Base-by-base conservation (phyloP, 768 basidiomycete species). In the Psilocybe tampanensis region DNA sequence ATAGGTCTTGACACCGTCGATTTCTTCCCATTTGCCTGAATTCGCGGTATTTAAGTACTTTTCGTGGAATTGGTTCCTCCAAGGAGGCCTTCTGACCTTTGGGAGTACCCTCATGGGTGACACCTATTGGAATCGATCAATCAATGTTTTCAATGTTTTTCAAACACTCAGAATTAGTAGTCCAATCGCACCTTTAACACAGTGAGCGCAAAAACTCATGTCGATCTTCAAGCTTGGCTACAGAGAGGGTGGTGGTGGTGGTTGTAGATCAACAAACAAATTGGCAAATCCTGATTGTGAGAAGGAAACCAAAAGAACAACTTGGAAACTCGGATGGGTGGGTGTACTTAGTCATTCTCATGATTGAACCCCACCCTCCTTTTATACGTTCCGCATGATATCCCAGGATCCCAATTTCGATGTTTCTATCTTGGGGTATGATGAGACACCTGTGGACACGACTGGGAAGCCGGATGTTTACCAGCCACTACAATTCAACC, bases 1-100 rank as follows among this genome's bases (percentile, higher is more conserved):
- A 58, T 88, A 88, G 59, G 70, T 74, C 8, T 71, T 65, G 44
- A 85, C 74, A 2, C 82, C 84, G 22, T 68, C 74, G 55, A 86
- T 75, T 22, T 64, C 59, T 59, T 82, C 77, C 63, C 73, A 68
- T 64, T 75, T 76, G 22, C 85, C 85, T 86, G 52, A 19, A 17
- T 26, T 19, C 18, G 26, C 29, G 3, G 22, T 42, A 3, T 15
- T 33, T 32, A 44, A 24, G 18, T 19, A 19, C 22, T 2, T 41
- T 29, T 32, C 11, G 47, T 29, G 2, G 13, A 8, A 19, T 43
- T 19, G n/a, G n/a, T 4, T 15, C 50, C 23, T 34, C 47, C 15
- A 17, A 17, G 21, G n/a, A n/a, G n/a, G n/a, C n/a, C n/a, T 33
- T 6, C 56, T 33, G 66, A 79, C 83, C 81, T 67, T 75, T 61